These are phyloP conservation scores for Bipolaris oryzae DNA, from an alignment of 2,329 filamentous ascomycete species.

Conservation along the genomic window DNA sequence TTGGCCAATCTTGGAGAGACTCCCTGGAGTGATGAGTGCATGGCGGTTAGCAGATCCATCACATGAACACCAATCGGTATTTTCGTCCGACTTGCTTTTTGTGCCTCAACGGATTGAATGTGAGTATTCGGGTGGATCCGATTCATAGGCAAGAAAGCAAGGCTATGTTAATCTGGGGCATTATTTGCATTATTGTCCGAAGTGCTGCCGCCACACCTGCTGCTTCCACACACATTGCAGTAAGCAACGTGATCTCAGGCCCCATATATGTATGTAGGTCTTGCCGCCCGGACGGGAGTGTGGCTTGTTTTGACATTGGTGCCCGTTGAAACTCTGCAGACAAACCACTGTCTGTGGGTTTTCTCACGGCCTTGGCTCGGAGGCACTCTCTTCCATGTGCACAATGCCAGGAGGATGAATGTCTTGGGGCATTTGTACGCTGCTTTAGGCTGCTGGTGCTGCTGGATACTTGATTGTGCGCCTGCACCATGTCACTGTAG, in stretches of 20 bases:
- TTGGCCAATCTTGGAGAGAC: not conserved
- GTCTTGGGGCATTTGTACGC: not conserved
- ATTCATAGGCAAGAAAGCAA: not conserved
- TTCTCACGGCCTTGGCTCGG: not conserved
- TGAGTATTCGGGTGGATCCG: not conserved
- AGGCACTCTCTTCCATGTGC: not conserved
- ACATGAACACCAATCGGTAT: not conserved
- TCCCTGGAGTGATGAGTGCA: not conserved
- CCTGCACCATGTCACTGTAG: not conserved
- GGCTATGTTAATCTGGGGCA: not conserved
- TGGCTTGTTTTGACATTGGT: not conserved
- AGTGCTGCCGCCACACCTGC: constrained; percentile 1
- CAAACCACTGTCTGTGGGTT: not conserved
- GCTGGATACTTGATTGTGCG: not conserved
- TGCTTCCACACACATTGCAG: not conserved
- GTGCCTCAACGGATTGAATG: not conserved
- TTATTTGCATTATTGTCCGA: not conserved
- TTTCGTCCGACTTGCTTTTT: not conserved
- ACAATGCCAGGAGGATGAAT: not conserved
- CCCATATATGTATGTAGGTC: not conserved
- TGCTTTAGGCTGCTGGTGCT: not conserved
- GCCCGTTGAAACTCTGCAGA: not conserved
- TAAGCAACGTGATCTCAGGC: not conserved
- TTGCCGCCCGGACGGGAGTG: not conserved
- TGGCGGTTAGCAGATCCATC: not conserved